These are phyloP conservation scores for Leccinellum rugosiceps DNA, from an alignment of 768 basidiomycete genomes.

Conservation along the genomic window DNA sequence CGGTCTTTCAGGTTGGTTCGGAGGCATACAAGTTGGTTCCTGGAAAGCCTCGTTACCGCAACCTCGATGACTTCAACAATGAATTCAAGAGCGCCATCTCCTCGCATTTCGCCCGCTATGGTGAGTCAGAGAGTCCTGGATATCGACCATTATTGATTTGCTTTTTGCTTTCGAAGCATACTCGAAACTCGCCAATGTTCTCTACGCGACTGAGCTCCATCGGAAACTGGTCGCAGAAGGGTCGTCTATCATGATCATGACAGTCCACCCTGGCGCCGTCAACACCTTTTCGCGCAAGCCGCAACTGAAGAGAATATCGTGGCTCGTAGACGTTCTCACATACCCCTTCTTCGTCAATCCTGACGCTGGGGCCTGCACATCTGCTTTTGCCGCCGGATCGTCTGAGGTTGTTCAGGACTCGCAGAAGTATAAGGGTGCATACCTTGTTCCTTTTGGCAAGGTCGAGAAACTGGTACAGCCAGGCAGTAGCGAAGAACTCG, in stretches of 20 bases:
- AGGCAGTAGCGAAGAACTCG: constrained; percentile 22
- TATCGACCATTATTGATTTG: not conserved
- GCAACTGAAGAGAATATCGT: constrained; percentile 12
- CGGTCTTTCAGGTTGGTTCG: constrained; percentile 32
- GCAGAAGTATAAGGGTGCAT: constrained; percentile 31
- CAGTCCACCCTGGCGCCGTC: constrained; percentile 32
- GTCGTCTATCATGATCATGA: constrained; percentile 6
- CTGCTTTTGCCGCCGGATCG: constrained; percentile 31
- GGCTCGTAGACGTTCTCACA: constrained; percentile 14
- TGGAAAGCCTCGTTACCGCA: not conserved
- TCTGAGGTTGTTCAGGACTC: constrained; percentile 17
- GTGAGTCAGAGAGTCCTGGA: not conserved
- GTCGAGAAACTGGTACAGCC: constrained; percentile 12
- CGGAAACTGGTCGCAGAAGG: constrained; percentile 32
- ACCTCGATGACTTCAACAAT: constrained; percentile 30
- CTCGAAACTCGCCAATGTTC: constrained; percentile 49
- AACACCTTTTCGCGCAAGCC: constrained; percentile 29
- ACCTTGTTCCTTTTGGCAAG: constrained; percentile 28
- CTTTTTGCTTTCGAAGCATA: constrained; percentile 32
- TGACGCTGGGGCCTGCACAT: constrained; percentile 26
- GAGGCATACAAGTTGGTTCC: constrained; percentile 22
- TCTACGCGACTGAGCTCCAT: constrained; percentile 52
- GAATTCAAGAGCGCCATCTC: constrained; percentile 26
- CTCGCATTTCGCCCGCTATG: not conserved
- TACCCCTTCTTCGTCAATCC: constrained; percentile 4